Percentiles rank a stretch among this genome's conserved stretches.
Conservation (phyloP, 257 asterid species). For the Catharanthus roseus region DNA sequence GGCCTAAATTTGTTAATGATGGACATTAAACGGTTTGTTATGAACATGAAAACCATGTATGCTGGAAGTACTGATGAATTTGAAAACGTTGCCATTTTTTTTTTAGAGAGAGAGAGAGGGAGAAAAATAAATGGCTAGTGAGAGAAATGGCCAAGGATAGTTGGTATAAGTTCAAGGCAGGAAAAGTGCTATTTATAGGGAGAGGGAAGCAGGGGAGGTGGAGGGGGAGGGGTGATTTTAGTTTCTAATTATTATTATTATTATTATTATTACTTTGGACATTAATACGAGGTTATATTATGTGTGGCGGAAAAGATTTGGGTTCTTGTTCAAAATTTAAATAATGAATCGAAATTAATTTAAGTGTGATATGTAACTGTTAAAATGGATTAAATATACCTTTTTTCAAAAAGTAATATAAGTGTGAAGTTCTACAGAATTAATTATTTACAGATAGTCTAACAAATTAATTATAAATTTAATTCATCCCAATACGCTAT, state of each 20-base stretch:
- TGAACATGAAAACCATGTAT: conserved; percentile 13
- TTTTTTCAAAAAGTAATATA: too few species aligned
- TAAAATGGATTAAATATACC: too few species aligned
- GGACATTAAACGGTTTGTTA: conserved; percentile 21
- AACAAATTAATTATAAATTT: too few species aligned
- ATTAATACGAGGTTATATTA: not conserved
- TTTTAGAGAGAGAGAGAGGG: not conserved
- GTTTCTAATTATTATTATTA: too few species aligned
- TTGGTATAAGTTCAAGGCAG: not conserved
- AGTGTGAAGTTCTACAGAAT: too few species aligned
- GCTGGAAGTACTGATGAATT: conserved; percentile 12
- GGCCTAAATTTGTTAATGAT: conserved; percentile 21
- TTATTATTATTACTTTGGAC: not conserved
- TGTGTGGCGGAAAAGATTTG: not conserved
- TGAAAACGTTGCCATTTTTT: conserved; percentile 29
- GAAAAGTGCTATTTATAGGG: not conserved
- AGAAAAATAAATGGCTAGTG: not conserved
- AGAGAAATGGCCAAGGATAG: not conserved
- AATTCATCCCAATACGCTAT: too few species aligned
- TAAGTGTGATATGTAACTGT: too few species aligned
- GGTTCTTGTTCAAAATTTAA: too few species aligned
- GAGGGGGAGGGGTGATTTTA: not conserved
- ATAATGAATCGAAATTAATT: too few species aligned
- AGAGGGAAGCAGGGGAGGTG: not conserved
- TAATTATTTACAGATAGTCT: too few species aligned